Conservation (phyloP, 1,139 yeast species). For the Scheffersomyces cryptocercus region DNA sequence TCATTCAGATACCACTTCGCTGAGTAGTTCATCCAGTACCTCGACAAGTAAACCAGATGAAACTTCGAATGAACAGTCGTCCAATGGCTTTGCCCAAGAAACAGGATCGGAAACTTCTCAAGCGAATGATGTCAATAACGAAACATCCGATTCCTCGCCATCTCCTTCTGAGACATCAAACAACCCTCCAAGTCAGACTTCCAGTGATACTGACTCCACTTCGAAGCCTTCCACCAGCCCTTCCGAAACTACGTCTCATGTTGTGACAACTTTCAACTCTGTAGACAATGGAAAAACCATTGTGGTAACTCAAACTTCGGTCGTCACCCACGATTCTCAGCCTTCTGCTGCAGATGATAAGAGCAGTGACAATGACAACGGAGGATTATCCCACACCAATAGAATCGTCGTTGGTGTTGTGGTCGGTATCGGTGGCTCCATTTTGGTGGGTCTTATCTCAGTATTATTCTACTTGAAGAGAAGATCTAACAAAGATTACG, state of each 20-base stretch:
- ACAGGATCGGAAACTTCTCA: constrained; percentile 1
- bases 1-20: neutral
- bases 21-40: constrained; percentile 4
- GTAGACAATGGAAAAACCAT: constrained; percentile 40
- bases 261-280: constrained; percentile 32
- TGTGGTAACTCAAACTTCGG: constrained; percentile 39
- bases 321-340: constrained; percentile 21
- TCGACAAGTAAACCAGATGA: constrained; percentile 8
- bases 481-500: constrained; percentile 30
- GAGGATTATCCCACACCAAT: constrained; percentile 45
- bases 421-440: constrained; percentile 52
- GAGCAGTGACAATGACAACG: constrained; percentile 10
- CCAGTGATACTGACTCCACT: neutral
- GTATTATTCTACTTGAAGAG: constrained; percentile 38
- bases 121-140: neutral
- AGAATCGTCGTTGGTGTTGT: constrained; percentile 52
- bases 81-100: neutral
- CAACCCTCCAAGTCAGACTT: neutral
- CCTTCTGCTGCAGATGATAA: constrained; percentile 26
- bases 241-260: constrained; percentile 10
- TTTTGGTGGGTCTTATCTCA: constrained; percentile 37
- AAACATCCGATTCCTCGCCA: no score
- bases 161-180: no score
- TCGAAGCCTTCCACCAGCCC: constrained; percentile 2
- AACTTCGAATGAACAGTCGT: constrained; percentile 3